A percentile compares a stretch with the other conserved stretches of the same genome.
Evolutionary conservation across 805 yeast species (phyloP).

Genomic region (Kuraishia molischiana): DNA sequence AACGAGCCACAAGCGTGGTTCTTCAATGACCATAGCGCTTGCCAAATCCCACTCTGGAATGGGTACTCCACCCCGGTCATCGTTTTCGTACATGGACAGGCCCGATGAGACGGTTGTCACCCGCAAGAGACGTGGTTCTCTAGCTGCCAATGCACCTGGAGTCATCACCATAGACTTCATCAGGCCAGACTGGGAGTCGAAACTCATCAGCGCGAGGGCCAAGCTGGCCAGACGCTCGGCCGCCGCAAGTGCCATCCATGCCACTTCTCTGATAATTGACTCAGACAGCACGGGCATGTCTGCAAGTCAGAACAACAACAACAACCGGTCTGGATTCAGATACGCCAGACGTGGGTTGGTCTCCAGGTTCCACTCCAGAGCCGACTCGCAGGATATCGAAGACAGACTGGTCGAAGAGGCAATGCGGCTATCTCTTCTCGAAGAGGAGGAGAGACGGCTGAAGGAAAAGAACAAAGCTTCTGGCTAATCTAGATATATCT

Average conservation of each 20-base stretch:
- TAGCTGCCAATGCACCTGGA: conserved; percentile 57
- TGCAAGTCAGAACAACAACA: background rate
- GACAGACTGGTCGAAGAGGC: conserved; percentile 83
- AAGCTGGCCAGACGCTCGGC: conserved; percentile 82
- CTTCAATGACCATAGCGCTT: conserved; percentile 15
- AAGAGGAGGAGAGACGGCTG: conserved; percentile 39
- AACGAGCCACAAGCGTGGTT: conserved; percentile 6
- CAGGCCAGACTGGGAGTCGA: conserved; percentile 89
- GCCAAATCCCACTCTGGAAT: conserved; percentile 16
- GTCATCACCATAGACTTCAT: conserved; percentile 76
- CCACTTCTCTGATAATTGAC: conserved; percentile 60
- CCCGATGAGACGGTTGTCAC: background rate
- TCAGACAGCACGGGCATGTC: conserved; percentile 7
- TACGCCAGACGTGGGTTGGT: background rate
- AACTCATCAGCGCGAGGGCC: conserved; percentile 60
- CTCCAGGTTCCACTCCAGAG: conserved; percentile 7
- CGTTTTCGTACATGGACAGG: conserved; percentile 2
- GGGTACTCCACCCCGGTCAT: conserved; percentile 17
- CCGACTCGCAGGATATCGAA: conserved; percentile 36
- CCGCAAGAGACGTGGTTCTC: conserved; percentile 36
- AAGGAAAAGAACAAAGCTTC: conserved; percentile 1
- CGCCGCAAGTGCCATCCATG: conserved; percentile 89
- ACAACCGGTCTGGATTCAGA: too few relatives aligned
- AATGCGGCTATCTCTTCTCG: conserved; percentile 59
- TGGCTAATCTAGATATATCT: too few relatives aligned